Percentiles rank a stretch among this genome's conserved stretches.
Conservation (phyloP, 1,284 basidiomycete species). For the Fomes fomentarius region DNA sequence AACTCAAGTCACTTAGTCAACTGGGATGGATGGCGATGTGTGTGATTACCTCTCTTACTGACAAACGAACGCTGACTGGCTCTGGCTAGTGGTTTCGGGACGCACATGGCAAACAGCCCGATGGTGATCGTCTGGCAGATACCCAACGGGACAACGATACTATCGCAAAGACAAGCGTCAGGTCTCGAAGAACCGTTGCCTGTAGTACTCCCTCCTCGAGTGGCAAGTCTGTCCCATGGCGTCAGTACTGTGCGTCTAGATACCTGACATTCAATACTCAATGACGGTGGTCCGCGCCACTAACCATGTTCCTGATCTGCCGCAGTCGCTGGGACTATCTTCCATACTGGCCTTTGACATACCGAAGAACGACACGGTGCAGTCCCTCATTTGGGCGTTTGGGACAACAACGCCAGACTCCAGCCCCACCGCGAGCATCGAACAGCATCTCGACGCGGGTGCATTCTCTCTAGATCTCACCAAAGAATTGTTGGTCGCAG, state of each 20-base stretch:
- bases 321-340: slow-evolving; percentile 17
- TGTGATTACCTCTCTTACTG: slow-evolving; percentile 11
- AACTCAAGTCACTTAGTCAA: slow-evolving; percentile 44
- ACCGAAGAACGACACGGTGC: slow-evolving; percentile 31
- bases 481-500: slow-evolving; percentile 36
- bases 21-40: slow-evolving; percentile 62
- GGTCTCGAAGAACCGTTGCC: slow-evolving; percentile 28
- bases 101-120: slow-evolving; percentile 43
- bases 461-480: slow-evolving; percentile 47
- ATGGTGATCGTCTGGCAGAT: slow-evolving; percentile 52
- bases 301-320: slow-evolving; percentile 1
- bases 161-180: slow-evolving; percentile 46
- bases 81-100: slow-evolving; percentile 54
- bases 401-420: slow-evolving; percentile 46
- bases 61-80: not conserved
- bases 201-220: slow-evolving; percentile 23
- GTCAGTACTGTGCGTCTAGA: slow-evolving; percentile 24
- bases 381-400: slow-evolving; percentile 61
- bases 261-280: not conserved
- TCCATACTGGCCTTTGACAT: slow-evolving; percentile 31
- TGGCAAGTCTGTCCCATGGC: slow-evolving; percentile 19
- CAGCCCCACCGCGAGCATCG: slow-evolving; percentile 41
- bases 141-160: slow-evolving; percentile 42
- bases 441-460: slow-evolving; percentile 52
- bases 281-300: not conserved